Base-by-base conservation (phyloP, 1,139 yeast genomes). In the Yamadazyma membranifaciens region DNA sequence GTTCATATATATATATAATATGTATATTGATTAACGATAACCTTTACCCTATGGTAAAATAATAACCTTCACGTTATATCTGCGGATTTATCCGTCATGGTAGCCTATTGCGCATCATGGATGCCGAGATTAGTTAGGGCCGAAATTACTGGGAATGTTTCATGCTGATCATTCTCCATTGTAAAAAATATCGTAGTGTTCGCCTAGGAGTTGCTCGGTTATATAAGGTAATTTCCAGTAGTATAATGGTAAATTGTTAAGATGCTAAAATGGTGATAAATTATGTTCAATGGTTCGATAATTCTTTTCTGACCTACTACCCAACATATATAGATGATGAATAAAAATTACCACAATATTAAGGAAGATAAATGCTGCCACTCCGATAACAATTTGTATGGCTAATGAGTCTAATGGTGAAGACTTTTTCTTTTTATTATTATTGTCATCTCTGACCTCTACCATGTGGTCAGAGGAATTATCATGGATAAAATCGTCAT, bases 201-300 rank as follows among this genome's bases (percentile, higher is more conserved):
- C 24, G 5, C 7, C 24, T 20, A 20, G 7, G 24, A 20, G 24
- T n/a, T n/a, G 24, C 7, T 20, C 24, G 7, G 28, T n/a, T 25
- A 25, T 9, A 25, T 25, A 25, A 20, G 5, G 24, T 20, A 20
- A 20, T 20, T 20, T 20, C 24, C 24, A 20, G 7, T 20, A 20
- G 24, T 20, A 20, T 7, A 7, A 20, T 7, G 24, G 24, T 5
- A 20, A 20, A 13, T 28, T 5, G 31, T 12, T 13, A 12, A 12
- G 9, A 30, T 30, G 32, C 30, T 32, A 48, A 31, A 33, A 51
- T 4, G 75, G 75, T 14, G 73, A 66, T 25, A 64, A 56, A 34
- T 55, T 60, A 40, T 64, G 68, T 31, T 67, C 71, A 20, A 69
- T 54, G n/a, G 60, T 60, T 39, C 68, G 51, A 45, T 69, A 69